Percentiles rank a stretch among this genome's conserved stretches.
These are phyloP conservation scores for Scutellaria minor DNA, from an alignment of 257 asterid species.

Conservation along the genomic window DNA sequence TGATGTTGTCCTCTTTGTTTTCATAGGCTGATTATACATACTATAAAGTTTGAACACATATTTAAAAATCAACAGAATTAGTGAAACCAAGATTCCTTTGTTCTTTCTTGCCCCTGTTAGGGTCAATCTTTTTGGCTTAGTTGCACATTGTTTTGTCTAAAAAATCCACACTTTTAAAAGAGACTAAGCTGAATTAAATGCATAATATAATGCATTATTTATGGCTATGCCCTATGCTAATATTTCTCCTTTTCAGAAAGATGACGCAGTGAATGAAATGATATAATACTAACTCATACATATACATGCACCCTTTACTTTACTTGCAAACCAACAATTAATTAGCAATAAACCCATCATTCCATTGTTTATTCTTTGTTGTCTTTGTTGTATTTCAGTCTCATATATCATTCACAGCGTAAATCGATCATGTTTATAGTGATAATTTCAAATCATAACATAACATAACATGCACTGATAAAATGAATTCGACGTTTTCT, in stretches of 20 bases:
- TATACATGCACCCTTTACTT: conserved; percentile 23
- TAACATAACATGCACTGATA: background rate
- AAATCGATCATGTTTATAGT: background rate
- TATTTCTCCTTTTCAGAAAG: background rate
- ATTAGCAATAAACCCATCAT: background rate
- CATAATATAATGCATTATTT: background rate
- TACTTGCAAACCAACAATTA: conserved; percentile 21
- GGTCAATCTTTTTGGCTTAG: conserved; percentile 31
- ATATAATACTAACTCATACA: background rate
- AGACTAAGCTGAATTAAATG: background rate
- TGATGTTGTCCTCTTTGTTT: background rate
- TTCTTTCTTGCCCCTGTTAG: conserved; percentile 23
- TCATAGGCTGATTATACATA: background rate
- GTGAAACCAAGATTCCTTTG: conserved; percentile 23
- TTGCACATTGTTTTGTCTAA: conserved; percentile 27
- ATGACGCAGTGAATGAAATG: background rate
- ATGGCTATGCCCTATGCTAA: background rate
- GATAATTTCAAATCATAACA: background rate
- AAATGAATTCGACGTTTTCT: too few species aligned
- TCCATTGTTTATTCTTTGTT: background rate
- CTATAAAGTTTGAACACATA: background rate
- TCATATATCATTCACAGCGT: background rate
- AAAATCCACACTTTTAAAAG: conserved; percentile 29
- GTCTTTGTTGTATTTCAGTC: background rate
- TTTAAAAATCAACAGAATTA: conserved; percentile 10